phyloP scores from a whole-genome alignment of 306 rosid genomes.

The Prunus kanzakura region DNA sequence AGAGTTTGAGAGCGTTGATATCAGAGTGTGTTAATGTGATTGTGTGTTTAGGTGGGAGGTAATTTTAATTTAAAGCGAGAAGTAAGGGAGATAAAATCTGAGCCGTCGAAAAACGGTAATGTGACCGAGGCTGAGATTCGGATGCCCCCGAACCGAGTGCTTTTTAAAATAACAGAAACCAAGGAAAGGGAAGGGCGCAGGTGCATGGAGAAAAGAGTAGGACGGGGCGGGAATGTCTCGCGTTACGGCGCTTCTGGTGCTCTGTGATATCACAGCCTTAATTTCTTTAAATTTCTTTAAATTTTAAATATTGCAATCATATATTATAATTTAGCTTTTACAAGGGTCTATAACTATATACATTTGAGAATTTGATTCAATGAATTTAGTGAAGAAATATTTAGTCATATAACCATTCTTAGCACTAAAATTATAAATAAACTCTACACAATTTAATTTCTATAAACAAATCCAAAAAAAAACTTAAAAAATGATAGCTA shows the following conservation, averaged over 20 bases:
- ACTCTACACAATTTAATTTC: too few relatives aligned
- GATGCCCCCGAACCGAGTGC: slow-evolving; percentile 2
- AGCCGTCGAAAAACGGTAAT: slow-evolving; percentile 16
- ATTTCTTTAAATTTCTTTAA: not conserved
- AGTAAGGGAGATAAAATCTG: slow-evolving; percentile 23
- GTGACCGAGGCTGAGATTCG: slow-evolving; percentile 17
- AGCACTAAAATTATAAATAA: too few relatives aligned
- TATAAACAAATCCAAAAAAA: too few relatives aligned
- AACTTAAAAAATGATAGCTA: too few relatives aligned
- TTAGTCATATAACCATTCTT: too few relatives aligned
- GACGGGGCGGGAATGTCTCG: slow-evolving; percentile 18
- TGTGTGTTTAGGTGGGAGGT: not conserved
- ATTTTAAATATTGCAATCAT: not conserved
- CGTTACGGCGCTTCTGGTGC: not conserved
- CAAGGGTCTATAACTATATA: too few relatives aligned
- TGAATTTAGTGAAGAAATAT: too few relatives aligned
- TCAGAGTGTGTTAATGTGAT: not conserved
- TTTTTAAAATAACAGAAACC: slow-evolving; percentile 25
- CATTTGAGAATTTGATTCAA: too few relatives aligned
- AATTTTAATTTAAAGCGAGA: slow-evolving; percentile 7
- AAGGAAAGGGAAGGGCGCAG: slow-evolving; percentile 4
- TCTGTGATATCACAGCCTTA: not conserved
- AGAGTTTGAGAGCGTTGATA: not conserved
- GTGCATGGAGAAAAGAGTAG: not conserved
- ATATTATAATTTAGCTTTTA: too few relatives aligned